Percentiles rank a stretch among this genome's conserved stretches.
These are phyloP conservation scores for Aquilaria agallochum DNA, from an alignment of 441 rosid genomes.

Conservation along the genomic window DNA sequence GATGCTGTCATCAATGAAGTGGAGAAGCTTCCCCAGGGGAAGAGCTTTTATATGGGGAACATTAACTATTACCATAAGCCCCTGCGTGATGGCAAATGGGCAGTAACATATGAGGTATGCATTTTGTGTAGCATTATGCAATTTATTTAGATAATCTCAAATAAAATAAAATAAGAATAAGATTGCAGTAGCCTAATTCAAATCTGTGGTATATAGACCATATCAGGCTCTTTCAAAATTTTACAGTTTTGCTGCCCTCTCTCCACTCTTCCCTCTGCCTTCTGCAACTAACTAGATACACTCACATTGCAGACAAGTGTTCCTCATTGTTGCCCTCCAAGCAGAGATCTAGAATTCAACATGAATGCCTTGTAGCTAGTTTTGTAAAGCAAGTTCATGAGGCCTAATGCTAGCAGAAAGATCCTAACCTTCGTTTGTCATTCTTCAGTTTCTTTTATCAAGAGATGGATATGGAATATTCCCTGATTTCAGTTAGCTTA, in stretches of 20 bases:
- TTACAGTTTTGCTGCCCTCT: not conserved
- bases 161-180: not conserved
- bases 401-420: too few species aligned
- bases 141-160: not conserved
- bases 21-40: conserved; percentile 36
- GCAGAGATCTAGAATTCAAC: too few species aligned
- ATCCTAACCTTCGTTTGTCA: too few species aligned
- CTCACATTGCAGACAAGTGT: too few species aligned
- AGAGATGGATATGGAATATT: not conserved
- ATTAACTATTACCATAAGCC: conserved; percentile 76
- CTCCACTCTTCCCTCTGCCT: not conserved
- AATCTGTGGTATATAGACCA: too few species aligned
- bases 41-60: conserved; percentile 67
- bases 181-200: too few species aligned
- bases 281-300: too few species aligned
- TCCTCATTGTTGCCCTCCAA: too few species aligned
- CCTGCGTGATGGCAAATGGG: conserved; percentile 79
- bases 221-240: too few species aligned
- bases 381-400: too few species aligned
- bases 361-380: too few species aligned
- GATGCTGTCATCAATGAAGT: conserved; percentile 59
- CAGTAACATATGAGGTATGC: conserved; percentile 73
- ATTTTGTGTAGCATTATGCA: not conserved
- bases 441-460: not conserved
- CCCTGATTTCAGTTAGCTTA: too few species aligned